Evolutionary conservation across 495 filamentous ascomycete genomes (phyloP).

Genomic region (Aspergillus coremiiformis): DNA sequence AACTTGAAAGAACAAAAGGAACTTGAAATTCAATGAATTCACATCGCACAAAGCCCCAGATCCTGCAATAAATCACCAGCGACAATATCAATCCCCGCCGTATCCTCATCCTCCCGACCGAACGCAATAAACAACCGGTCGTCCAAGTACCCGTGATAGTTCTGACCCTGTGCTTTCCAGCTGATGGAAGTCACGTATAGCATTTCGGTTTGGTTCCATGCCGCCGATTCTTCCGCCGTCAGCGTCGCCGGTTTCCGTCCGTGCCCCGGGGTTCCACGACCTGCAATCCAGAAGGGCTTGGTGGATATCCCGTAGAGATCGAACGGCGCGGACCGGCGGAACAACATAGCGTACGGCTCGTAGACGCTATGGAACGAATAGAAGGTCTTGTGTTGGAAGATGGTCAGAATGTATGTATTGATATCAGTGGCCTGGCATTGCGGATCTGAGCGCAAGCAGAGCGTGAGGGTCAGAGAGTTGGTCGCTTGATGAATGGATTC

Average conservation of each 20-base stretch:
- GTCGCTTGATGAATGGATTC: constrained; percentile 50
- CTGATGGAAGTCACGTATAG: constrained; percentile 46
- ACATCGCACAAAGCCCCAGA: constrained; percentile 22
- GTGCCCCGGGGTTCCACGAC: constrained; percentile 15
- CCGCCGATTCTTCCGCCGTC: not conserved
- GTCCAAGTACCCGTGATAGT: constrained; percentile 44
- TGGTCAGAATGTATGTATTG: constrained; percentile 45
- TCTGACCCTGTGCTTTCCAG: constrained; percentile 38
- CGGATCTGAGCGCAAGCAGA: constrained; percentile 42
- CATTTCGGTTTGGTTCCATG: constrained; percentile 31
- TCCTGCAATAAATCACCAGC: constrained; percentile 40
- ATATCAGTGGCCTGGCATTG: constrained; percentile 28
- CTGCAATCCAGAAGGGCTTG: constrained; percentile 46
- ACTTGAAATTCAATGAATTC: not conserved
- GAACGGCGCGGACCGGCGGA: constrained; percentile 38
- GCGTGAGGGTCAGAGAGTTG: constrained; percentile 46
- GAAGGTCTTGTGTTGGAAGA: constrained; percentile 47
- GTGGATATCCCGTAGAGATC: constrained; percentile 41
- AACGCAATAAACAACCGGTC: constrained; percentile 44
- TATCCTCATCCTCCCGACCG: constrained; percentile 40
- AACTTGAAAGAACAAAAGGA: not conserved
- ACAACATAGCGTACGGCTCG: constrained; percentile 48
- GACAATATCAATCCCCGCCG: constrained; percentile 39
- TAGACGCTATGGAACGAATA: constrained; percentile 40
- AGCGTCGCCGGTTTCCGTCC: not conserved